phyloP scores from a whole-genome alignment of 148 eudicot genomes.

The Arbutus unedo region DNA sequence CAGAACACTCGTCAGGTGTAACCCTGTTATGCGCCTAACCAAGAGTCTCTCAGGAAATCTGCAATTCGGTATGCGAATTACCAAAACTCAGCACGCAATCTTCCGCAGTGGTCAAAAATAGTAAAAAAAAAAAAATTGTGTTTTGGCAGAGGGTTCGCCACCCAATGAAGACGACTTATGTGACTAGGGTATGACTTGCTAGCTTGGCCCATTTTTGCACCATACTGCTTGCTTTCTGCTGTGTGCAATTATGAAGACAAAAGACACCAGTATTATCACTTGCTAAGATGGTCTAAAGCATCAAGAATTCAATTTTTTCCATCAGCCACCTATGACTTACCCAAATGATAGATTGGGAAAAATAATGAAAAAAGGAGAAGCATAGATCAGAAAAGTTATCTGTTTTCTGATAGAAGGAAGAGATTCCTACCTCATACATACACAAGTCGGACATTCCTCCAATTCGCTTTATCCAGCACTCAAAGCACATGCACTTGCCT shows the following conservation, averaged over 20 bases:
- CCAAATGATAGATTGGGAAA: background rate
- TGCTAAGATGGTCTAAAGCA: background rate
- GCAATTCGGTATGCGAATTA: background rate
- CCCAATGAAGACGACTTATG: background rate
- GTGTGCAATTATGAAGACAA: background rate
- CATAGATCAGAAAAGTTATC: background rate
- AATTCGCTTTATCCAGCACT: conserved; percentile 40
- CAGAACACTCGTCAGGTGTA: background rate
- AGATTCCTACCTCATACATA: conserved; percentile 54
- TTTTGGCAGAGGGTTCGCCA: background rate
- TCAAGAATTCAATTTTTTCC: background rate
- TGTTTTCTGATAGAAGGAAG: background rate
- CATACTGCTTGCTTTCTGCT: background rate
- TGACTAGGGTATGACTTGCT: background rate
- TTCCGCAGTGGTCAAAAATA: too few relatives aligned
- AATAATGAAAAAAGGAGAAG: background rate
- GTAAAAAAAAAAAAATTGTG: background rate
- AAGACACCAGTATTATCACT: conserved; percentile 7
- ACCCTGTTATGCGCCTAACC: background rate
- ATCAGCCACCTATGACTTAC: background rate
- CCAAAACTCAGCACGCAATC: background rate
- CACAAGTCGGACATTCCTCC: conserved; percentile 63
- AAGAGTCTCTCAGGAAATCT: background rate
- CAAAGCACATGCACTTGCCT: conserved; percentile 23
- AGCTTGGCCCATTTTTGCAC: background rate